These are phyloP conservation scores for Populus hybrid DNA, from an alignment of 441 rosid genomes.

Conservation along the genomic window DNA sequence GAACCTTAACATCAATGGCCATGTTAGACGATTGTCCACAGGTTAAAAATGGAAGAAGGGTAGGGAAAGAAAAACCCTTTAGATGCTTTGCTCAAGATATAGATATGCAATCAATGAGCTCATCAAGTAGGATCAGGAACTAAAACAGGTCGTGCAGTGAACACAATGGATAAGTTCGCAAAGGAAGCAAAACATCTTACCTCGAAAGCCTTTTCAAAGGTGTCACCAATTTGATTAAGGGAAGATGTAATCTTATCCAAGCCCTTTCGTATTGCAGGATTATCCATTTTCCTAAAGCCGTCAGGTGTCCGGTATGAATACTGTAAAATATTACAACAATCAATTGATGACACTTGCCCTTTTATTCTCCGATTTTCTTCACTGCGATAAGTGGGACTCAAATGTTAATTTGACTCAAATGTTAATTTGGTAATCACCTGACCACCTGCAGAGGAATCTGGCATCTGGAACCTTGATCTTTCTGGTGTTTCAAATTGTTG, in stretches of 20 bases:
- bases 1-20: no score
- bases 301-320: conserved; percentile 32
- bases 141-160: not conserved
- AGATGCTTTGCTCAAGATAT: not conserved
- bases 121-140: not conserved
- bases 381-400: not conserved
- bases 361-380: not conserved
- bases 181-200: conserved; percentile 26
- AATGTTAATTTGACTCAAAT: no score
- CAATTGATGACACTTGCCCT: not conserved
- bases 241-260: conserved; percentile 65
- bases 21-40: no score
- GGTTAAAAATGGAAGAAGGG: no score
- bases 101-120: not conserved
- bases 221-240: conserved; percentile 78
- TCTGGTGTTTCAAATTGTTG: conserved; percentile 31
- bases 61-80: no score
- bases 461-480: conserved; percentile 31
- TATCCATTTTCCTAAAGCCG: conserved; percentile 53
- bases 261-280: conserved; percentile 65
- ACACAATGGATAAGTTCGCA: not conserved
- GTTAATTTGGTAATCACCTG: conserved; percentile 34
- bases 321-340: conserved; percentile 6
- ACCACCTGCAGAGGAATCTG: conserved; percentile 34
- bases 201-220: conserved; percentile 86